Evolutionary conservation across 2,329 filamentous ascomycete genomes (phyloP), one percentile per base, ranked within the genome.

Genomic region (Claviceps fusiformis): DNA sequence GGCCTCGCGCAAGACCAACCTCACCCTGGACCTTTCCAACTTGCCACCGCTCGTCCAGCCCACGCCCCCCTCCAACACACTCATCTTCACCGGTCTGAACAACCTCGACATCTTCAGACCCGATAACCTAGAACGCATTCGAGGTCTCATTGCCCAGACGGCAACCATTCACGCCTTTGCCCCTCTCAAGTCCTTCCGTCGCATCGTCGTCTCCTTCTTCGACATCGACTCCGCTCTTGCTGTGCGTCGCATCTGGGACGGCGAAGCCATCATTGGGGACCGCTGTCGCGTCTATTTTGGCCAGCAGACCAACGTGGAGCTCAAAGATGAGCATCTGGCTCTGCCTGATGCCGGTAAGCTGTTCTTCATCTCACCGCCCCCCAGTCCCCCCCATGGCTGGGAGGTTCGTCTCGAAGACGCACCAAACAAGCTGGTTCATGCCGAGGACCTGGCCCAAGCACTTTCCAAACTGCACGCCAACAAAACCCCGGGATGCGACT

Each of bases 81-180:
- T 93, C 55, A 81, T 93, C 64, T 85, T 93, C 66, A 93, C 88
- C 63, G 89, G 89, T 72, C 81, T 93, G 57, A 74, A 83, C 65
- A 81, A 88, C 60, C 72, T 77, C 57, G 82, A 86, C 64, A 83
- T 89, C 72, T 93, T 92, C 76, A 76, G 80, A 56, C 76, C 86
- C 19, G 78, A 85, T 59, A 89, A 89, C 70, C 77, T 92, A 57
- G 80, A 86, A 63, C 82, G 79, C 58, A 87, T 92, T 63, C 84
- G 83, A 66, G 77, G 83, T 54, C 81, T 89, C 57, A 83, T 93
- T 68, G 74, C 80, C 64, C 70, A 79, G 52, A 81, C 83, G n/a
- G 85, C 86, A 3, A 77, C 82, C 52, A 82, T 92, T 60, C 84
- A 89, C 71, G 82, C 85, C 57, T 93, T 87, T 78, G 81, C 86